Evolutionary conservation across 306 rosid genomes (phyloP), one percentile per base, ranked within the genome.

Genomic region (Dalbergia oliveri): DNA sequence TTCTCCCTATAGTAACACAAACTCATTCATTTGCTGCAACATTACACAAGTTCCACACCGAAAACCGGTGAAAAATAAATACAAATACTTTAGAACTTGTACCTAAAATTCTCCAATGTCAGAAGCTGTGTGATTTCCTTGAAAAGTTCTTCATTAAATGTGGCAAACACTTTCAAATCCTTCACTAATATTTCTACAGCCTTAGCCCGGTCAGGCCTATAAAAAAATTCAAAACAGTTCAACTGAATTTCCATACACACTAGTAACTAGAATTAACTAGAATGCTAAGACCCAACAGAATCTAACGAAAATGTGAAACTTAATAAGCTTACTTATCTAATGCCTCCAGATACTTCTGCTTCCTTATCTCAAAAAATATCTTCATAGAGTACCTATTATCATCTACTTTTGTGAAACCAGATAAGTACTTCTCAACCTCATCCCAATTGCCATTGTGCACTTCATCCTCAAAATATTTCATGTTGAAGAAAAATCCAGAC

Each of bases 381-480:
- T 95, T 95, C 99, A 95, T 95, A 53, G 99, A 95, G 72, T 93
- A 95, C 26, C 99, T 92, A 81, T 95, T 95, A 71, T 95, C 99
- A 75, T 95, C 99, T 57, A 95, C 99, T 85, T 95, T 95, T 1
- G 99, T 95, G 87, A 95, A 95, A 75, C 99, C 99, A 64, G 99
- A 93, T 35, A 95, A 93, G 89, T 95, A 95, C 79, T 72, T 95
- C 76, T 95, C 99, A 69, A 95, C 99, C 83, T 95, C 99, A 66
- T 95, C 99, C 99, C 99, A 95, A 84, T 95, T 95, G 66, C 99
- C 99, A 86, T 82, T 89, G 56, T 95, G 99, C 79, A 95, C 99
- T 88, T 95, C 99, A 76, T 95, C 99, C 85, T 95, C 99, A 84
- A 95, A 95, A 86, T 95, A 95, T 58, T 93, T 95, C 97, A 93